These are phyloP conservation scores for Umbelopsis sp. DNA, from an alignment of 192 early-diverging fungal species.

Conservation along the genomic window DNA sequence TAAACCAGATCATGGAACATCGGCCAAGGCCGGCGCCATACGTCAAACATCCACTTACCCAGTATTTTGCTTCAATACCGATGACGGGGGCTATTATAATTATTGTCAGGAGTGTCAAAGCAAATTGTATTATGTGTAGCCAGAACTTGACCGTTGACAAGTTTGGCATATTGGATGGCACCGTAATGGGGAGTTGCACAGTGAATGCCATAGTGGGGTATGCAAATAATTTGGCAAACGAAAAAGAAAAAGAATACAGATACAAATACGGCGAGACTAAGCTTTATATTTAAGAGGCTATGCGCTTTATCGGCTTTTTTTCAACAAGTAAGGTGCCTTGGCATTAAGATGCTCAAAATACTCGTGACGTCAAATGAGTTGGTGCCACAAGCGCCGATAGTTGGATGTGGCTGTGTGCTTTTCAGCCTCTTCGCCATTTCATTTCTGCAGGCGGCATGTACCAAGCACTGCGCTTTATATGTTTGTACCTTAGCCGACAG, in stretches of 20 bases:
- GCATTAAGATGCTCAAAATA: too few species aligned
- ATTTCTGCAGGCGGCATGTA: not conserved
- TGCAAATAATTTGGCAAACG: not conserved
- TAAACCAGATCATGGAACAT: too few species aligned
- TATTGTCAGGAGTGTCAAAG: constrained; percentile 22
- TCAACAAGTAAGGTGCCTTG: not conserved
- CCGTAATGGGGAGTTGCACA: constrained; percentile 27
- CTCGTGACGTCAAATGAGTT: constrained; percentile 11
- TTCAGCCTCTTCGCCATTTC: not conserved
- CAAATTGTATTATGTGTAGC: constrained; percentile 27
- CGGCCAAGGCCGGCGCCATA: too few species aligned
- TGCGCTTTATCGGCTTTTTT: too few species aligned
- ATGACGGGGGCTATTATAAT: constrained; percentile 34
- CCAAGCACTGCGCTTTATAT: not conserved
- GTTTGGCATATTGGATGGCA: constrained; percentile 29
- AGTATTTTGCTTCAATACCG: constrained; percentile 27
- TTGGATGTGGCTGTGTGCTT: not conserved
- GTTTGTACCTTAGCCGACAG: not conserved
- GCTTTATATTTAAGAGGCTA: too few species aligned
- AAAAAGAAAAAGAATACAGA: not conserved
- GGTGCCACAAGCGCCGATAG: constrained; percentile 10
- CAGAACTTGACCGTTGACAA: constrained; percentile 19
- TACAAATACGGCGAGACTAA: too few species aligned
- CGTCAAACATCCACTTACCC: constrained; percentile 27
- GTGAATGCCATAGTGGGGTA: not conserved